Evolutionary conservation across 2,329 filamentous ascomycete genomes (phyloP).

Genomic region (Phyllosticta citriasiana): DNA sequence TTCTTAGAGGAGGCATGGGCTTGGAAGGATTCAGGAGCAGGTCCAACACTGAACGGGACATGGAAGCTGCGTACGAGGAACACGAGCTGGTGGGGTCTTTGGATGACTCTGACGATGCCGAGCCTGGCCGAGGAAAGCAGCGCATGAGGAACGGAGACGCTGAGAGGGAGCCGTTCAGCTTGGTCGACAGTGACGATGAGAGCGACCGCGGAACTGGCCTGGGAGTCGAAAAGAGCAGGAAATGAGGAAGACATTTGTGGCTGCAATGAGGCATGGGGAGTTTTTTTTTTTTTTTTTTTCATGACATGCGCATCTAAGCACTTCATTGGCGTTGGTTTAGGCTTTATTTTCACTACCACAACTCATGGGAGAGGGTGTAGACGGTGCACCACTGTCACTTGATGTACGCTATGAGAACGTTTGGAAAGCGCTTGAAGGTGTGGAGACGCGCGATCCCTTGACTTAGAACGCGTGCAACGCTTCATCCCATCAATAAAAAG

Average conservation of each 20-base stretch:
- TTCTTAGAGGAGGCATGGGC: conserved; percentile 33
- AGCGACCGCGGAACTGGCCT: neutral
- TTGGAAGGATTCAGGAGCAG: conserved; percentile 40
- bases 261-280: neutral
- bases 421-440: neutral
- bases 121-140: conserved; percentile 16
- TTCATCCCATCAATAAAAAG: neutral
- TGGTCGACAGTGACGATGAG: conserved; percentile 6
- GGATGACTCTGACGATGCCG: conserved; percentile 29
- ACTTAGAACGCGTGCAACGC: neutral
- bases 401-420: neutral
- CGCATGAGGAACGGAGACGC: conserved; percentile 20
- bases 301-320: neutral
- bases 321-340: neutral
- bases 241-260: neutral
- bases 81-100: conserved; percentile 42
- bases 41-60: conserved; percentile 32
- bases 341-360: neutral
- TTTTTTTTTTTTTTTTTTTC: neutral
- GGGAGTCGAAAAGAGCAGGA: conserved; percentile 4
- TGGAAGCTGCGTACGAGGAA: conserved; percentile 55
- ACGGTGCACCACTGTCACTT: neutral
- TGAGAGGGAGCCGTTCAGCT: conserved; percentile 18
- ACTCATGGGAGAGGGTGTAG: neutral
- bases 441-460: too few relatives aligned